phyloP scores from a whole-genome alignment of 148 eudicot genomes.

The Amaranthus hypochondriacus region DNA sequence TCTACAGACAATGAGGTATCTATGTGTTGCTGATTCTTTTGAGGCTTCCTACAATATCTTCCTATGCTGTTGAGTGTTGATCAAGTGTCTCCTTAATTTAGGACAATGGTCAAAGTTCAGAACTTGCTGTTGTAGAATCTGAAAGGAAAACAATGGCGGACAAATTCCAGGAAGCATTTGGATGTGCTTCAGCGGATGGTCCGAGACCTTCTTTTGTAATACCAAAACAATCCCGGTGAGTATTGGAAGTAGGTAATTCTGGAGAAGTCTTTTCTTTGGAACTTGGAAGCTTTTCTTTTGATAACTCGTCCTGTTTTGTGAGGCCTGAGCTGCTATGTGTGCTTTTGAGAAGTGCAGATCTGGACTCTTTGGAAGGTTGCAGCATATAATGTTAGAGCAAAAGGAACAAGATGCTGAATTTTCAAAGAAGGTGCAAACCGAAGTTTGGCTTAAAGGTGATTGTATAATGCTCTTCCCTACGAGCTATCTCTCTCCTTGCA shows the following conservation, averaged over 20 bases:
- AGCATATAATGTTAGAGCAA: conserved; percentile 62
- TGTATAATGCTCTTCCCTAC: neutral
- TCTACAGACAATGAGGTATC: conserved; percentile 60
- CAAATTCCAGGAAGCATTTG: conserved; percentile 75
- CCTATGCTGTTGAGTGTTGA: neutral
- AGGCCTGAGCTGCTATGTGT: conserved; percentile 7
- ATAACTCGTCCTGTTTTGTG: neutral
- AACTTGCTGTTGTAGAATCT: conserved; percentile 27
- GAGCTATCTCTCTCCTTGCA: neutral
- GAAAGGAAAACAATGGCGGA: conserved; percentile 63
- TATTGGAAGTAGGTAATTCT: conserved; percentile 17
- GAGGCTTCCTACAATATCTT: neutral
- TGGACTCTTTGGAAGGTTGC: conserved; percentile 69
- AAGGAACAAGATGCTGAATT: conserved; percentile 58
- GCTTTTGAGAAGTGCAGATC: conserved; percentile 30
- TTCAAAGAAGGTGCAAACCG: conserved; percentile 42
- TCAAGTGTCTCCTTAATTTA: conserved; percentile 17
- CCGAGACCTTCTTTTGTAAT: conserved; percentile 27
- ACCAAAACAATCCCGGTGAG: conserved; percentile 47
- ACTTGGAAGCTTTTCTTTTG: neutral
- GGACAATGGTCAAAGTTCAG: conserved; percentile 35
- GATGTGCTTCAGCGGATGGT: conserved; percentile 39
- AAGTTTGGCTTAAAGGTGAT: conserved; percentile 45
- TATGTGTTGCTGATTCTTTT: conserved; percentile 9
- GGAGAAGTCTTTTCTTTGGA: neutral